phyloP scores from a whole-genome alignment of 257 asterid species.

The Forsythia viridissima region DNA sequence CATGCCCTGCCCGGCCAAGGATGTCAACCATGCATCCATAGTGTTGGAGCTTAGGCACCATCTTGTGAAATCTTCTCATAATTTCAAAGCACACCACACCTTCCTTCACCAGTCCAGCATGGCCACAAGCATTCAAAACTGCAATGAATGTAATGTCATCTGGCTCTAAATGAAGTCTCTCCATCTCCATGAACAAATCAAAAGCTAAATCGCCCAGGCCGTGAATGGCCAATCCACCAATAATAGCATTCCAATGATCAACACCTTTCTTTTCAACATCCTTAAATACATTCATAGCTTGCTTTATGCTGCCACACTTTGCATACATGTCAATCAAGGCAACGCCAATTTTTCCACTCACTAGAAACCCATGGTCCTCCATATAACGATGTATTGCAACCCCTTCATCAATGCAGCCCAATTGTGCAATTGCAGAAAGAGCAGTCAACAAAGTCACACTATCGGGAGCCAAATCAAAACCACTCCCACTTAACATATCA shows the following conservation, averaged over 20 bases:
- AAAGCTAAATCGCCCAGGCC: constrained; percentile 77
- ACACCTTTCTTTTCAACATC: constrained; percentile 44
- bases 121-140: constrained; percentile 78
- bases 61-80: constrained; percentile 63
- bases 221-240: constrained; percentile 82
- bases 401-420: constrained; percentile 66
- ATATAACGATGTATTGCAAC: constrained; percentile 49
- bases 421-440: constrained; percentile 71
- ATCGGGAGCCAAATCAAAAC: constrained; percentile 55
- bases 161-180: constrained; percentile 44
- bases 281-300: constrained; percentile 59
- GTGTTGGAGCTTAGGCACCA: constrained; percentile 70
- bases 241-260: constrained; percentile 87
- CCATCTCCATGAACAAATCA: constrained; percentile 71
- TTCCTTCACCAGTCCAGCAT: constrained; percentile 84
- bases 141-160: constrained; percentile 79
- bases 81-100: constrained; percentile 74
- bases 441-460: constrained; percentile 56
- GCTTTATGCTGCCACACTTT: constrained; percentile 72
- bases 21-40: constrained; percentile 88
- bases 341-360: constrained; percentile 66
- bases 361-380: constrained; percentile 40
- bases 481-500: constrained; percentile 44
- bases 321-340: constrained; percentile 85
- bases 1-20: constrained; percentile 66